Base-by-base conservation (phyloP, 345 rosid genomes). In the Populus nigra region DNA sequence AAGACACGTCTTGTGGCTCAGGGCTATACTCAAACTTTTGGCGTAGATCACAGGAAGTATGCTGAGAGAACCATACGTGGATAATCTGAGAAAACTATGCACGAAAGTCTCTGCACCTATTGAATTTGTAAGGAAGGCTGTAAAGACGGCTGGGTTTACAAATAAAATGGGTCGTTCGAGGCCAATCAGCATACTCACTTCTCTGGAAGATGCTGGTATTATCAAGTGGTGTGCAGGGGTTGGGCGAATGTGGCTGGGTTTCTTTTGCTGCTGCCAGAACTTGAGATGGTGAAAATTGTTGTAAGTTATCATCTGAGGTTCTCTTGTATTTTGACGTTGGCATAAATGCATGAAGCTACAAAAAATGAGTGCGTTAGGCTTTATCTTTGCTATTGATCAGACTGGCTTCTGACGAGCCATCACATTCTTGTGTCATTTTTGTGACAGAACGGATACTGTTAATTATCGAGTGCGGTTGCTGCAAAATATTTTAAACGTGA, bases 141-240 rank as follows among this genome's bases (percentile, higher is more conserved):
- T 92, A 80, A 95, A 84, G 82, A 83, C 90, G 90, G 93, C 84
- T 65, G 96, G 96, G 50, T 92, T 95, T 82, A 93, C 99, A 18
- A 95, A 95, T 84, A 86, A 76, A 38, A 90, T 92, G 97, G 99
- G 99, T 17, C 91, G 99, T 23, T 98, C 99, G 11, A 87, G 95
- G 73, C 96, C 99, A 53, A 88, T 95, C 75, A 80, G 76, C 78
- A 82, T 87, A 68, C 97, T 93, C 15, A 27, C 85, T 68, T 88
- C 85, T 73, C 85, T 95, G 9, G 98, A 95, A 75, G 99, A 95
- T 83, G 84, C 91, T 17, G 96, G 92, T 83, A 95, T 93, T 70
- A 82, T 95, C 83, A 95, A 91, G 82, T 95, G 99, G 99, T 93
- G 92, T 82, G 91, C 97, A 6, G 98, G 99, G 68, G 81, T 95